Conservation (phyloP, 2,329 filamentous ascomycete species). For the Kalmusia sp. region DNA sequence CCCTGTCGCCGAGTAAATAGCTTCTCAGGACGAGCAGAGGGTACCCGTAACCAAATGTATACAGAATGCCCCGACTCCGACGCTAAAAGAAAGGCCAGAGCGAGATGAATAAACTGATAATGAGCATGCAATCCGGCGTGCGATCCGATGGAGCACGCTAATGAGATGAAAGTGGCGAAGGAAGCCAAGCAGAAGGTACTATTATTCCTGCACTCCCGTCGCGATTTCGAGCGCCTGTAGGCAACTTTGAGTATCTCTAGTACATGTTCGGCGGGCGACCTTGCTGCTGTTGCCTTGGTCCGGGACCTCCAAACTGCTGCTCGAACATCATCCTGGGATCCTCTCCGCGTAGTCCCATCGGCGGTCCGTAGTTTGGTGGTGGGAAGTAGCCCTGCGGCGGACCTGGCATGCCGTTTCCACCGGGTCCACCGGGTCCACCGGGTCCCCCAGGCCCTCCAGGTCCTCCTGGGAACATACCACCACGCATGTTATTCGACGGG, state of each 20-base stretch:
- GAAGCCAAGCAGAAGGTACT: too few relatives aligned
- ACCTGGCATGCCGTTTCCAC: constrained; percentile 41
- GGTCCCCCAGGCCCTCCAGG: constrained; percentile 26
- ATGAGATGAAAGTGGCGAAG: too few relatives aligned
- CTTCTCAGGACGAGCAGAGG: too few relatives aligned
- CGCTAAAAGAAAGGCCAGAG: neutral
- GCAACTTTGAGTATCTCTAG: constrained; percentile 16
- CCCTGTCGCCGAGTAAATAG: too few relatives aligned
- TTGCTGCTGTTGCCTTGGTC: constrained; percentile 32
- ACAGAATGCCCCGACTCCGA: neutral
- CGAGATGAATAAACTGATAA: neutral
- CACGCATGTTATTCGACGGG: constrained; percentile 37
- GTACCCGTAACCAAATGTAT: neutral
- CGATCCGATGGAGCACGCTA: neutral
- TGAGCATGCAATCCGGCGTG: neutral
- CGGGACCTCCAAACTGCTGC: constrained; percentile 41
- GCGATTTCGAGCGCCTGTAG: neutral
- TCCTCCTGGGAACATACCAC: constrained; percentile 34
- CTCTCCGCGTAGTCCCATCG: constrained; percentile 40
- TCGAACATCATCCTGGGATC: constrained; percentile 48
- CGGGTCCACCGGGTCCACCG: too few relatives aligned
- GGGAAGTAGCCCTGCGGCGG: constrained; percentile 47
- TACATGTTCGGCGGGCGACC: constrained; percentile 43
- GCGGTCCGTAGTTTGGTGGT: constrained; percentile 39
- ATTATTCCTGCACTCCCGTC: too few relatives aligned